Evolutionary conservation across 140 eudicot species (phyloP).

Genomic region (Senecio squalidus): DNA sequence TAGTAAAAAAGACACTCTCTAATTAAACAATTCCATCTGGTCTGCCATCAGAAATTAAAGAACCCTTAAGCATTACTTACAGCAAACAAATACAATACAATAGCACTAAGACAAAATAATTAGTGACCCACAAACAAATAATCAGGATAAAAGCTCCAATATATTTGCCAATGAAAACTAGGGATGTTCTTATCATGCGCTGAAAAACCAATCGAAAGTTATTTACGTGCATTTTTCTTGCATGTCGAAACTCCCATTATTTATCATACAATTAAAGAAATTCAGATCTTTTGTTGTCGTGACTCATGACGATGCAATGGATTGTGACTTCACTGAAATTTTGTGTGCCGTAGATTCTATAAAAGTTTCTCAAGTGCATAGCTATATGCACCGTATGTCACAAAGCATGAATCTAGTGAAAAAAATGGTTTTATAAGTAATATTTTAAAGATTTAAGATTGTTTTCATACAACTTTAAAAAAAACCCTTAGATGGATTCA

Average conservation of each 20-base stretch:
- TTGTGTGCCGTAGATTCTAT: background rate
- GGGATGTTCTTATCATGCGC: conserved; percentile 16
- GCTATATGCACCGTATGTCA: background rate
- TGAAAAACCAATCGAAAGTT: conserved; percentile 31
- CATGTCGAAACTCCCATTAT: conserved; percentile 12
- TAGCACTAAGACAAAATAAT: conserved; percentile 14
- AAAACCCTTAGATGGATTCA: conserved; percentile 1
- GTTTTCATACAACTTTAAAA: conserved; percentile 11
- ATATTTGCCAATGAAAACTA: conserved; percentile 19
- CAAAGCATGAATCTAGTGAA: conserved; percentile 10
- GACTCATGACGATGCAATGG: conserved; percentile 24
- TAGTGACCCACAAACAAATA: conserved; percentile 19
- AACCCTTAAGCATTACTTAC: conserved; percentile 21
- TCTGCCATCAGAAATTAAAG: conserved; percentile 45
- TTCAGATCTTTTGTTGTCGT: background rate
- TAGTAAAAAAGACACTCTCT: background rate
- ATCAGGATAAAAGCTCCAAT: conserved; percentile 11
- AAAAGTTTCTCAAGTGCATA: conserved; percentile 10
- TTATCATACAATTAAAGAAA: conserved; percentile 7
- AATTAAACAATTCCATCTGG: conserved; percentile 24
- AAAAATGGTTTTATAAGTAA: background rate
- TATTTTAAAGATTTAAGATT: conserved; percentile 6
- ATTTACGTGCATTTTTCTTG: conserved; percentile 19
- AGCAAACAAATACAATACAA: conserved; percentile 24
- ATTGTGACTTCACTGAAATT: conserved; percentile 28